Evolutionary conservation across 768 basidiomycete genomes (phyloP).

Genomic region (Boletus patriciae): DNA sequence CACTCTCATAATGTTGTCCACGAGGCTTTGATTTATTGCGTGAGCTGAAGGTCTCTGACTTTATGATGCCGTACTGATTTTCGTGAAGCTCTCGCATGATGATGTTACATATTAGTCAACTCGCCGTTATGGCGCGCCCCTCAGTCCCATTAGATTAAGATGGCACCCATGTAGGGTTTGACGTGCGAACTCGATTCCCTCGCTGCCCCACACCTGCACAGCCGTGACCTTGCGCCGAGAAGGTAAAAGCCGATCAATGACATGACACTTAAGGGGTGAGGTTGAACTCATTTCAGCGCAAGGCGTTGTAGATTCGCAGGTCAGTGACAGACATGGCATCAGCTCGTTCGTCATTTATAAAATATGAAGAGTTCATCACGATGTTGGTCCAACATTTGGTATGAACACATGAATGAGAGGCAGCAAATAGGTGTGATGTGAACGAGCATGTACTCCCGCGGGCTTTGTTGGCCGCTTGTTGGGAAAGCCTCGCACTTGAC

Average conservation of each 20-base stretch:
- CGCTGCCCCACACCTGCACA: constrained; percentile 21
- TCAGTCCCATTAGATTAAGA: not conserved
- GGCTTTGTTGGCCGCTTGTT: constrained; percentile 15
- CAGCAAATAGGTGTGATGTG: constrained; percentile 3
- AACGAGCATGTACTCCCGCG: constrained; percentile 15
- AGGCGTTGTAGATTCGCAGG: not conserved
- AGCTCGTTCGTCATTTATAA: not conserved
- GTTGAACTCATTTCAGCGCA: not conserved
- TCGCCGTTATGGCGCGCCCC: not conserved
- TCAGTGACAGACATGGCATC: constrained; percentile 5
- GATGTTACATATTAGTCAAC: constrained; percentile 2
- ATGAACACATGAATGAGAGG: constrained; percentile 6
- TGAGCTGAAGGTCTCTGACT: not conserved
- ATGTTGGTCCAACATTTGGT: not conserved
- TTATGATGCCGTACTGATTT: not conserved
- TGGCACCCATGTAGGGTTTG: not conserved
- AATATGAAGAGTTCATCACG: not conserved
- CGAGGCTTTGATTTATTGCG: not conserved
- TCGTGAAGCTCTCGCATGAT: not conserved
- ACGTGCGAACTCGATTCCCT: constrained; percentile 15
- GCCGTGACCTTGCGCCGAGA: constrained; percentile 2
- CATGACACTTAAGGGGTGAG: not conserved
- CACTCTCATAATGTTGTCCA: not conserved
- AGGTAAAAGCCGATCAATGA: not conserved
- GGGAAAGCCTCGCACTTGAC: constrained; percentile 20